These are phyloP conservation scores for Meyerozyma elateridarum DNA, from an alignment of 1,139 yeast species.

Conservation along the genomic window DNA sequence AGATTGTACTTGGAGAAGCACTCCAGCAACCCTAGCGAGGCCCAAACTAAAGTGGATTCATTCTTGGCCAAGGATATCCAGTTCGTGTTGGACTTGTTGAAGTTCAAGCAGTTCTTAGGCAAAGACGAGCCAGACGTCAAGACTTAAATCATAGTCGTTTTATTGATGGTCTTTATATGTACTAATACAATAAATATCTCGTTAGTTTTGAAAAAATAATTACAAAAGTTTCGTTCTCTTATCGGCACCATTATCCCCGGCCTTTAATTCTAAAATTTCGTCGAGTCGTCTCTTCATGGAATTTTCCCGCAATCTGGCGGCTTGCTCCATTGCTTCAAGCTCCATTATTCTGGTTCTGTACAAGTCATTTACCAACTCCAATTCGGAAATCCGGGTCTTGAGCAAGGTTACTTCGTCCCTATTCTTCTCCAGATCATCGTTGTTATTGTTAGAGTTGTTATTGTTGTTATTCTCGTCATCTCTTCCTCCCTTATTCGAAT, in stretches of 20 bases:
- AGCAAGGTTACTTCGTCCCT: conserved; percentile 46
- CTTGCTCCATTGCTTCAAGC: conserved; percentile 67
- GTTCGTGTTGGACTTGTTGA: conserved; percentile 62
- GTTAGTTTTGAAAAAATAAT: neutral
- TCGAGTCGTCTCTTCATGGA: conserved; percentile 47
- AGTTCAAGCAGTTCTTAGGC: conserved; percentile 71
- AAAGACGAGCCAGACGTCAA: conserved; percentile 86
- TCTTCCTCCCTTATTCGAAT: conserved; percentile 1
- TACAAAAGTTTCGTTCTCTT: neutral
- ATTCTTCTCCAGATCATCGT: conserved; percentile 13
- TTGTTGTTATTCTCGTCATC: conserved; percentile 3
- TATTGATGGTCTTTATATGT: neutral
- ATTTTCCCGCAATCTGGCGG: conserved; percentile 48
- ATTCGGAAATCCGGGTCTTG: conserved; percentile 77
- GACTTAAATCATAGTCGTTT: conserved; percentile 42
- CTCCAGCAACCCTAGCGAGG: conserved; percentile 53
- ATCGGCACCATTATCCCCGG: conserved; percentile 1
- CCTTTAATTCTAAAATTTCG: conserved; percentile 27
- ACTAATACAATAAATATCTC: neutral
- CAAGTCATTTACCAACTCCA: conserved; percentile 84
- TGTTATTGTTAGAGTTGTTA: conserved; percentile 10
- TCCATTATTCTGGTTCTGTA: conserved; percentile 79
- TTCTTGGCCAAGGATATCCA: conserved; percentile 61
- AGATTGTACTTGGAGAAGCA: conserved; percentile 89
- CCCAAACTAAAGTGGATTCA: conserved; percentile 56